Percentiles rank a stretch among this genome's conserved stretches.
Conservation (phyloP, 2,329 filamentous ascomycete genomes). For the Fusarium equiseti region DNA sequence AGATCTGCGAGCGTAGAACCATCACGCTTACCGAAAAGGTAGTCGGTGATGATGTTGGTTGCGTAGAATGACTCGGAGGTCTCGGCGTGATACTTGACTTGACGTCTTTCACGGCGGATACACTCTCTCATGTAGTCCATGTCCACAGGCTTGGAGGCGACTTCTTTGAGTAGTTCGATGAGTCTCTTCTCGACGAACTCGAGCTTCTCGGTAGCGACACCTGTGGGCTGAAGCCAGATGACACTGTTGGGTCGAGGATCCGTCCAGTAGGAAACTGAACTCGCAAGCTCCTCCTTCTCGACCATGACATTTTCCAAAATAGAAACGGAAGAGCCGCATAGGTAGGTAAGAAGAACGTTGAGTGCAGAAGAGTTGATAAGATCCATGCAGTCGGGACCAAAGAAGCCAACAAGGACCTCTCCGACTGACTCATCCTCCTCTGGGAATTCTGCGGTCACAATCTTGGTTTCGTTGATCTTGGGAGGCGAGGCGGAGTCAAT, state of each 20-base stretch:
- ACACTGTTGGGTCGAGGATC: constrained; percentile 85
- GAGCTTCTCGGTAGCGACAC: constrained; percentile 88
- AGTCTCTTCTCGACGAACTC: constrained; percentile 86
- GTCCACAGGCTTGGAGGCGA: constrained; percentile 83
- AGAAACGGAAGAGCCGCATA: constrained; percentile 93
- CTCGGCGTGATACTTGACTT: constrained; percentile 87
- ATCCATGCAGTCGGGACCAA: constrained; percentile 86
- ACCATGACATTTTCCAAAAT: constrained; percentile 92
- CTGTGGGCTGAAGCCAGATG: constrained; percentile 86
- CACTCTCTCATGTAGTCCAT: constrained; percentile 93
- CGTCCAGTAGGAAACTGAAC: constrained; percentile 82
- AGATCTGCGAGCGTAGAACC: constrained; percentile 79
- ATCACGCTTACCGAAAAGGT: constrained; percentile 87
- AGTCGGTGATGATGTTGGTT: constrained; percentile 88
- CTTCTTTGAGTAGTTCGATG: constrained; percentile 84
- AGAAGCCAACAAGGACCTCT: constrained; percentile 86
- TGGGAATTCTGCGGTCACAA: constrained; percentile 89
- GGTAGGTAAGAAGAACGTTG: constrained; percentile 83
- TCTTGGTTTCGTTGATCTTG: constrained; percentile 74
- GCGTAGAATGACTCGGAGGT: constrained; percentile 84
- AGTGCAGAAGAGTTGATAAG: constrained; percentile 76
- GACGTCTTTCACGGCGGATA: constrained; percentile 82
- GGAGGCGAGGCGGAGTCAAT: constrained; percentile 86
- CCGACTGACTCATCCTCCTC: constrained; percentile 96
- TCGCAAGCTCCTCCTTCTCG: constrained; percentile 91